These are phyloP conservation scores for Pyrus betulifolia DNA, from an alignment of 306 rosid species.

Conservation along the genomic window DNA sequence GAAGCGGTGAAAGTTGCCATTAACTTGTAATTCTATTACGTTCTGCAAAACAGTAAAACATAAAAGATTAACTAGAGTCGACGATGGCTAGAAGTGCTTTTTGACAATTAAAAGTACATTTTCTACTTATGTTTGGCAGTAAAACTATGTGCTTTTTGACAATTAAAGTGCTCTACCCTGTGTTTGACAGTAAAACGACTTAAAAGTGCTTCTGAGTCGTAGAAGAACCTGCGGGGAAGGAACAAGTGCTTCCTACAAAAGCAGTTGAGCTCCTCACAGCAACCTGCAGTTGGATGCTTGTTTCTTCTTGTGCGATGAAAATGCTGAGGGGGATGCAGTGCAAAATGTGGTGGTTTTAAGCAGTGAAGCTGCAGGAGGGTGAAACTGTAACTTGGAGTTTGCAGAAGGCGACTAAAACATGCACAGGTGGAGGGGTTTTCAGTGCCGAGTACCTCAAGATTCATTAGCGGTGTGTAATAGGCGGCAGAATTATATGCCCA, in stretches of 20 bases:
- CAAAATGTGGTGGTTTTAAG: not conserved
- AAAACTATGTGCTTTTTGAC: too few relatives aligned
- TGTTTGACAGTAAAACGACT: too few relatives aligned
- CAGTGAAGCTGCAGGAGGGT: not conserved
- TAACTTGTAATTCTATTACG: not conserved
- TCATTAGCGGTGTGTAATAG: slow-evolving; percentile 2
- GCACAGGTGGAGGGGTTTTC: not conserved
- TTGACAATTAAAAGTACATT: too few relatives aligned
- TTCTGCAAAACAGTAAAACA: slow-evolving; percentile 13
- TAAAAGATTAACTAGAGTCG: not conserved
- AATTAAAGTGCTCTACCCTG: too few relatives aligned
- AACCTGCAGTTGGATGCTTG: not conserved
- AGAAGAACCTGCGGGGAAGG: not conserved
- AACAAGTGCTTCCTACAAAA: not conserved
- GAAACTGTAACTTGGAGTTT: not conserved
- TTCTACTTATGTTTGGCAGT: not conserved
- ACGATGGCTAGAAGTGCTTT: not conserved
- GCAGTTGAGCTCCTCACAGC: not conserved
- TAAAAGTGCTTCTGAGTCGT: not conserved
- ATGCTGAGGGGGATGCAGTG: not conserved
- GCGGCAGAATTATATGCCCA: slow-evolving; percentile 7
- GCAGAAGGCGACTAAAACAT: slow-evolving; percentile 21
- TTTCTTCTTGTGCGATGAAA: not conserved
- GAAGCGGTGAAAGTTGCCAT: slow-evolving; percentile 59
- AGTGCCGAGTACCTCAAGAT: not conserved